These are phyloP conservation scores for Prunus mira DNA, from an alignment of 306 rosid species.

Conservation along the genomic window DNA sequence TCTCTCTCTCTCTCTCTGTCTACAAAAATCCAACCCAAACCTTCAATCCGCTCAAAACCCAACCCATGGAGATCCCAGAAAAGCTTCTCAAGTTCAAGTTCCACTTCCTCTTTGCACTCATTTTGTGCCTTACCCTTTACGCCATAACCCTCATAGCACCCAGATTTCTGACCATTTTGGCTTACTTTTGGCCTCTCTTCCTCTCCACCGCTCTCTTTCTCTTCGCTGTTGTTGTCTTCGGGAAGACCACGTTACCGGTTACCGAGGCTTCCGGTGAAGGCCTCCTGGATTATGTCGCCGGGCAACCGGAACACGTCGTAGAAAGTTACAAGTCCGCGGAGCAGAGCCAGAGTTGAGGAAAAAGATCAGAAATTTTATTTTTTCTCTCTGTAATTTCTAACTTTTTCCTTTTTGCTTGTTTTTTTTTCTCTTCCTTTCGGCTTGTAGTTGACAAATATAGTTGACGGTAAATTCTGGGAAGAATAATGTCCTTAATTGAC, in stretches of 20 bases:
- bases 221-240: conserved; percentile 58
- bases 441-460: background rate
- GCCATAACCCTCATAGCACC: conserved; percentile 48
- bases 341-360: background rate
- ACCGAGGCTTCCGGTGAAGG: conserved; percentile 51
- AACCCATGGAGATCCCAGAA: conserved; percentile 71
- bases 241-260: conserved; percentile 38
- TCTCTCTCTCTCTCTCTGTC: conserved; percentile 3
- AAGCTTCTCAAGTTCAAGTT: conserved; percentile 45
- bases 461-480: conserved; percentile 8
- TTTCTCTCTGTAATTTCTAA: conserved; percentile 1
- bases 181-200: conserved; percentile 91
- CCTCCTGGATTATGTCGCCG: conserved; percentile 79
- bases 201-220: conserved; percentile 83
- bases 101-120: conserved; percentile 38
- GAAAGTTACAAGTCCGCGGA: conserved; percentile 47
- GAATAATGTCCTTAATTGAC: conserved; percentile 11
- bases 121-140: conserved; percentile 24
- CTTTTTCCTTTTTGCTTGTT: background rate
- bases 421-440: background rate
- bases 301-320: conserved; percentile 42
- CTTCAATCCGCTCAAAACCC: background rate
- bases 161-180: conserved; percentile 50
- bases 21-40: conserved; percentile 2
- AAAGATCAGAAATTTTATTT: background rate